Conservation (phyloP, 2,329 filamentous ascomycete genomes). For the Aspergillus pseudoviridinutans region DNA sequence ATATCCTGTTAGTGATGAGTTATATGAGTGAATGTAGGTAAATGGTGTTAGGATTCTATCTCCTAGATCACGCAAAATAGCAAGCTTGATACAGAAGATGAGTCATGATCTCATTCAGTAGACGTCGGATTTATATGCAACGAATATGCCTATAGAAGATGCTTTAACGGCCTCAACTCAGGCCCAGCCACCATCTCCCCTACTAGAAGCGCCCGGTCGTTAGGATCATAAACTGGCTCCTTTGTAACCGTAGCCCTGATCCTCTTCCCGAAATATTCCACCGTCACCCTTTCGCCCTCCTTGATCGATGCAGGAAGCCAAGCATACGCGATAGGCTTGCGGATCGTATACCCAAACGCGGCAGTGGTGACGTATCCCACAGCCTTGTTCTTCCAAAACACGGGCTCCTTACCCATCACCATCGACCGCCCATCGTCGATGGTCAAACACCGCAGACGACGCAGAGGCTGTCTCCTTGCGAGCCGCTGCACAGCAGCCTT, state of each 20-base stretch:
- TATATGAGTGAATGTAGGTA: not conserved
- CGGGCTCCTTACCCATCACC: constrained; percentile 60
- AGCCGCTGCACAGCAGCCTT: constrained; percentile 46
- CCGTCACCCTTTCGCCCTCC: constrained; percentile 52
- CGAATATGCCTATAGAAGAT: not conserved
- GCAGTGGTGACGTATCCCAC: constrained; percentile 59
- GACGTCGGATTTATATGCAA: not conserved
- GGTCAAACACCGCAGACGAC: constrained; percentile 46
- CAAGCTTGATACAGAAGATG: not conserved
- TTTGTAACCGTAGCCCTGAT: constrained; percentile 52
- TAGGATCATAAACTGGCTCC: constrained; percentile 49
- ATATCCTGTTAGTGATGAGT: not conserved
- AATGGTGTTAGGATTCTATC: not conserved
- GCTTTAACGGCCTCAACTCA: not conserved
- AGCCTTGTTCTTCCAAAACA: constrained; percentile 47
- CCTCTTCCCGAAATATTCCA: constrained; percentile 58
- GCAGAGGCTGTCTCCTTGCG: constrained; percentile 37
- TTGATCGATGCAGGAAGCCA: constrained; percentile 49
- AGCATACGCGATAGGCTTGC: constrained; percentile 58
- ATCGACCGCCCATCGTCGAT: constrained; percentile 56
- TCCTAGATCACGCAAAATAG: no score
- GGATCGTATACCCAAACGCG: constrained; percentile 57
- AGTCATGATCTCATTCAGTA: not conserved
- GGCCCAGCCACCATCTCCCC: not conserved
- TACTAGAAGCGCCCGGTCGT: not conserved